Base-by-base conservation (phyloP, 345 rosid genomes). In the Psidium guajava region DNA sequence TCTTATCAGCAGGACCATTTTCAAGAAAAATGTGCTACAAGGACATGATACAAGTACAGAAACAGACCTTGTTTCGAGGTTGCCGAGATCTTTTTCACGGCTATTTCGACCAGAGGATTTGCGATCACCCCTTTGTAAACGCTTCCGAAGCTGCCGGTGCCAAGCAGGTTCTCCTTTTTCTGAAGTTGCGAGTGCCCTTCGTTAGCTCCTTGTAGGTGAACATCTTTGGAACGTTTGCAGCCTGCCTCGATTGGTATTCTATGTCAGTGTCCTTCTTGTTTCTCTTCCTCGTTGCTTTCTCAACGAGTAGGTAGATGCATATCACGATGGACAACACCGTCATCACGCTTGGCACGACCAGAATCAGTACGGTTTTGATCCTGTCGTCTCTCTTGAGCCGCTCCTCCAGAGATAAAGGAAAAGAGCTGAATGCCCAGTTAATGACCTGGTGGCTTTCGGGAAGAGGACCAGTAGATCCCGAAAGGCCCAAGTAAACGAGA, bases 91-190 rank as follows among this genome's bases (percentile, higher is more conserved):
- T 61, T 90, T 84, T 92, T 91, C 52, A 91, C 93, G 2, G 91
- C 93, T 15, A 91, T 69, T 25, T 50, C 86, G 3, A 32, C 42
- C 1, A 89, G 86, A 57, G 92, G 90, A 82, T 88, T 47, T 3
- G 83, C 77, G 22, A 89, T 24, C 27, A 87, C 80, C 93, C 80
- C 93, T 53, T 89, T 89, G 84, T 88, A 92, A 54, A 92, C 93
- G 15, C 89, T 90, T 55, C 93, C 91, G 25, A 89, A 91, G 1
- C 89, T 92, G 2, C 94, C 92, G 3, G 83, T 82, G 10, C 94
- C 94, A 5, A 91, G 80, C 84, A 89, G 42, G 85, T 91, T 92
- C 27, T 86, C 93, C 55, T 86, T 86, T 83, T 86, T 83, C 84
- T 86, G 64, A 91, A 90, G 57, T 89, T 89, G 47, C 36, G 54